Percentiles rank a stretch among this genome's conserved stretches.
Evolutionary conservation across 495 filamentous ascomycete species (phyloP).

Genomic region (Jackrogersella minutella): DNA sequence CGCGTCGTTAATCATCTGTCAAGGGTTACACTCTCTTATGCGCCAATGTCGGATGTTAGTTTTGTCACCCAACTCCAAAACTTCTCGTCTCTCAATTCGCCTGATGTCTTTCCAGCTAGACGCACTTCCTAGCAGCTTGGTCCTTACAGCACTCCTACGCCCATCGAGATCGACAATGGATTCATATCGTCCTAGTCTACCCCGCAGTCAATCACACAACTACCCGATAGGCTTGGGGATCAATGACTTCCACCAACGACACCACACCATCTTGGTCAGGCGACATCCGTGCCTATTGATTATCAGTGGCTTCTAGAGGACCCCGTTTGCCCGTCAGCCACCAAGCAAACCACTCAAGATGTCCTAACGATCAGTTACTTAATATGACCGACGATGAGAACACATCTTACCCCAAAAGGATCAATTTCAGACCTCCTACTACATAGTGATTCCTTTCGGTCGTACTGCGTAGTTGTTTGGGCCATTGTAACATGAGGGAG

Average conservation of each 20-base stretch:
- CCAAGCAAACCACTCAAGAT: constrained; percentile 9
- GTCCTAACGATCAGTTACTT: constrained; percentile 27
- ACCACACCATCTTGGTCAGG: constrained; percentile 26
- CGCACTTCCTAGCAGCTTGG: constrained; percentile 11
- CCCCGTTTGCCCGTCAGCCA: constrained; percentile 1
- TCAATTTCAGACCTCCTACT: constrained; percentile 26
- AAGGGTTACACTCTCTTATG: constrained; percentile 11
- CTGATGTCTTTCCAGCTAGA: constrained; percentile 3
- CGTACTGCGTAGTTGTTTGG: constrained; percentile 13
- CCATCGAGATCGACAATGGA: constrained; percentile 28
- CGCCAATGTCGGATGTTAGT: constrained; percentile 13
- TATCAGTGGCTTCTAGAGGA: constrained; percentile 16
- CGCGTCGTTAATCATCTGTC: constrained; percentile 12
- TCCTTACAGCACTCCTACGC: constrained; percentile 13
- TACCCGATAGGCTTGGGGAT: constrained; percentile 31
- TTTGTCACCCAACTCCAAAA: constrained; percentile 17
- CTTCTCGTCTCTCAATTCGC: constrained; percentile 3
- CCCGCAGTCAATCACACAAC: constrained; percentile 29
- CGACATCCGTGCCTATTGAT: constrained; percentile 15
- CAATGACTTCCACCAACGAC: constrained; percentile 30
- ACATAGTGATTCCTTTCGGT: constrained; percentile 14
- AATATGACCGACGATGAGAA: constrained; percentile 10
- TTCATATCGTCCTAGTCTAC: constrained; percentile 19
- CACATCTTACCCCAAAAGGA: constrained; percentile 27
- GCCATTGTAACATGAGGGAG: constrained; percentile 18